Evolutionary conservation across 2,329 filamentous ascomycete genomes (phyloP).

Genomic region (Xylaria sp.): DNA sequence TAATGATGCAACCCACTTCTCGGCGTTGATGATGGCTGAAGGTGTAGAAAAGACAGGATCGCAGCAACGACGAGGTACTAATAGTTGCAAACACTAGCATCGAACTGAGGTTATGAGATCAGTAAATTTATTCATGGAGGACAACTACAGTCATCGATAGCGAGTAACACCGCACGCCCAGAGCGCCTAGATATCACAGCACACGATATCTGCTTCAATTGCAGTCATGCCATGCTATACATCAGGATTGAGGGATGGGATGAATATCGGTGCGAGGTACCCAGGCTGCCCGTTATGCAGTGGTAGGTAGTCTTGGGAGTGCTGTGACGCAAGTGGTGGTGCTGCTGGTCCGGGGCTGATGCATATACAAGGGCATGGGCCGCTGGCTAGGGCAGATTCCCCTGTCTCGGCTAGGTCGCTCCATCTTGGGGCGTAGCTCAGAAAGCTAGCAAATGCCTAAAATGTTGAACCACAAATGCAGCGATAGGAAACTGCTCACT

Average conservation of each 20-base stretch:
- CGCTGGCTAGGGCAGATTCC: conserved; percentile 33
- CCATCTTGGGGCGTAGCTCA: conserved; percentile 12
- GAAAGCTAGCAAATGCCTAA: neutral
- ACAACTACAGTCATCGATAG: neutral
- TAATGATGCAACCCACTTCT: neutral
- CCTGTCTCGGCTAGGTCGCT: conserved; percentile 26
- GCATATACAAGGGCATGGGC: conserved; percentile 38
- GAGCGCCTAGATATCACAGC: neutral
- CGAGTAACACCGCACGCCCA: neutral
- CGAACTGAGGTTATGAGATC: conserved; percentile 11
- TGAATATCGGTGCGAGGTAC: conserved; percentile 11
- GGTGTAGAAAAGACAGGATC: neutral
- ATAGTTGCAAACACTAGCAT: neutral
- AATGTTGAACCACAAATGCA: neutral
- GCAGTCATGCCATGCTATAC: conserved; percentile 1
- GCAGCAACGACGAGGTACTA: neutral
- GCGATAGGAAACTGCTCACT: neutral
- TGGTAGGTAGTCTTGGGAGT: conserved; percentile 14
- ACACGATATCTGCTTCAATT: neutral
- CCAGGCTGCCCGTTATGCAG: conserved; percentile 17
- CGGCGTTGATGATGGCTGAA: neutral
- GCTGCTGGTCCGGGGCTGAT: conserved; percentile 33
- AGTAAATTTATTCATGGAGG: conserved; percentile 5
- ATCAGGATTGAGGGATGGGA: conserved; percentile 8
- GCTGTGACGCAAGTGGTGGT: conserved; percentile 35